These are phyloP conservation scores for Aspergillus conjunctus DNA, from an alignment of 495 filamentous ascomycete genomes.

Conservation along the genomic window DNA sequence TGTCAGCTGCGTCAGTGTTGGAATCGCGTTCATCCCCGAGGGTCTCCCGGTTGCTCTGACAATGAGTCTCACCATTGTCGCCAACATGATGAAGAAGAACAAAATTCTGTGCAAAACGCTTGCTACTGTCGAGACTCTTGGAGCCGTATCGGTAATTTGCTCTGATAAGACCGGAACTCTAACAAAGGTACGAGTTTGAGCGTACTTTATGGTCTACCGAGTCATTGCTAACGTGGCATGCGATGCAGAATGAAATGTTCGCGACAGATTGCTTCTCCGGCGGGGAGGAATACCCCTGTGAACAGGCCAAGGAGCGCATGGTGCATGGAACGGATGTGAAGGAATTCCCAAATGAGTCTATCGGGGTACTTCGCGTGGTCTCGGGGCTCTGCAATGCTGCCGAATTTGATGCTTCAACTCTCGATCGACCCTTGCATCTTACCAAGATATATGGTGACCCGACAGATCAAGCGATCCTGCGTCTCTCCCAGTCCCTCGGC, in stretches of 20 bases:
- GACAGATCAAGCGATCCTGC: conserved; percentile 68
- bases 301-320: conserved; percentile 8
- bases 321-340: not conserved
- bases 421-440: conserved; percentile 49
- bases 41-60: conserved; percentile 67
- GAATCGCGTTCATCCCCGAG: conserved; percentile 70
- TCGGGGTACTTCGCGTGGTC: conserved; percentile 40
- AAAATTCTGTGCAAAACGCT: conserved; percentile 67
- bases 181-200: conserved; percentile 49
- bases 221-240: not conserved
- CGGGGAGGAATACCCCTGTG: conserved; percentile 7
- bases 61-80: conserved; percentile 56
- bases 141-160: conserved; percentile 66
- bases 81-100: conserved; percentile 62
- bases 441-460: conserved; percentile 67
- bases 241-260: conserved; percentile 57
- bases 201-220: not conserved
- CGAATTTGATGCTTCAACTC: conserved; percentile 61
- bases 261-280: conserved; percentile 51
- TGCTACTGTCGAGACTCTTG: conserved; percentile 70
- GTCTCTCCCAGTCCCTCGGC: conserved; percentile 60
- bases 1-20: conserved; percentile 62
- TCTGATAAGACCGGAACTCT: conserved; percentile 72
- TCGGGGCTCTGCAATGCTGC: conserved; percentile 67
- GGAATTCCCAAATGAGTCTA: conserved; percentile 4